These are phyloP conservation scores for Pichia scutulata DNA, from an alignment of 805 yeast species.

Conservation along the genomic window DNA sequence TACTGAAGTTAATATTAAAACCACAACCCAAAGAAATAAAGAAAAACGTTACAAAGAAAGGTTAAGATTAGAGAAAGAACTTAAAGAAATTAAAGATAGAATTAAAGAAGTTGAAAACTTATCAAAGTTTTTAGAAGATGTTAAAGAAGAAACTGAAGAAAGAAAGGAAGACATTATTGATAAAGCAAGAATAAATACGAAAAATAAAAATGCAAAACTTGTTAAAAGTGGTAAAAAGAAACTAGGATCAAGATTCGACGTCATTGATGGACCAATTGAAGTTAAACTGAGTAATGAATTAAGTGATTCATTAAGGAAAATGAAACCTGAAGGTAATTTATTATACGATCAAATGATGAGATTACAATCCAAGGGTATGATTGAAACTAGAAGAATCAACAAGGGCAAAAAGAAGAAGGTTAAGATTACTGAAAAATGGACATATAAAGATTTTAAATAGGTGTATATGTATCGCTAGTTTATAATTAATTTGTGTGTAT, in stretches of 20 bases:
- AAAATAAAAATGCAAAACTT: conserved; percentile 17
- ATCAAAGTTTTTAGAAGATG: conserved; percentile 34
- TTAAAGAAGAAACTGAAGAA: background rate
- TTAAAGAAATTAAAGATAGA: conserved; percentile 50
- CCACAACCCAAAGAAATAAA: conserved; percentile 68
- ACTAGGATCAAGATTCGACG: conserved; percentile 37
- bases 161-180: conserved; percentile 3
- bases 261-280: conserved; percentile 43
- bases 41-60: conserved; percentile 57
- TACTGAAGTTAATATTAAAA: conserved; percentile 61
- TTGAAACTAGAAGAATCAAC: conserved; percentile 72
- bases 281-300: conserved; percentile 86
- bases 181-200: conserved; percentile 8
- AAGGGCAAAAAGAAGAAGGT: conserved; percentile 61
- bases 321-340: conserved; percentile 87
- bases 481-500: background rate
- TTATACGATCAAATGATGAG: conserved; percentile 74
- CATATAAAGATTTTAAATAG: conserved; percentile 79
- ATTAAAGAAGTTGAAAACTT: conserved; percentile 49
- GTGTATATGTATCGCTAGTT: background rate
- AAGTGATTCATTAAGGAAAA: conserved; percentile 70
- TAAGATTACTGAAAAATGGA: conserved; percentile 86
- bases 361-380: conserved; percentile 76
- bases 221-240: conserved; percentile 28
- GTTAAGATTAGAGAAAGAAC: conserved; percentile 43